These are phyloP conservation scores for Plasmodium yoelii DNA, from an alignment of 169 alveolate species.

Conservation along the genomic window DNA sequence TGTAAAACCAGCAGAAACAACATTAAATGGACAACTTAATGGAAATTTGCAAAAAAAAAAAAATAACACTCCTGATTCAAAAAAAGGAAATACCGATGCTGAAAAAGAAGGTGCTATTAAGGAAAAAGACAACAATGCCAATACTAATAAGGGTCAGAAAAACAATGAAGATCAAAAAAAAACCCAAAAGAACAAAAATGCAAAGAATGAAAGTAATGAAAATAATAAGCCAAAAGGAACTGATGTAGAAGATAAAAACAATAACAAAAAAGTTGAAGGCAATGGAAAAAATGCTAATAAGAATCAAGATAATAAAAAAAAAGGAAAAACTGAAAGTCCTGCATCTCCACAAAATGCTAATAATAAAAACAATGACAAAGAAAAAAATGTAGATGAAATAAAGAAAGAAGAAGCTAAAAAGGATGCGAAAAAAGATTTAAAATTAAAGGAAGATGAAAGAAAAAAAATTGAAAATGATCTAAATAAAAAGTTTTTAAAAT, in stretches of 20 bases:
- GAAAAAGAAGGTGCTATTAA: conserved; percentile 20
- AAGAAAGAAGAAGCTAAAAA: conserved; percentile 29
- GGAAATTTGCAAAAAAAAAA: neutral
- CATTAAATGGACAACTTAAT: neutral
- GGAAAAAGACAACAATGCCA: neutral
- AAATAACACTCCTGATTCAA: conserved; percentile 5
- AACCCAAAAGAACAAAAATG: conserved; percentile 14
- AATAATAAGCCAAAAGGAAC: neutral
- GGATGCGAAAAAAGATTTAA: conserved; percentile 36
- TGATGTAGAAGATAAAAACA: neutral
- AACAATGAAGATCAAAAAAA: conserved; percentile 21
- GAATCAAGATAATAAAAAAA: neutral
- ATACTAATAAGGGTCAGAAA: neutral
- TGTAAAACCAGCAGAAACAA: neutral
- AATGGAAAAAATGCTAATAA: conserved; percentile 22
- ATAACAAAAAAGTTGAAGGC: neutral
- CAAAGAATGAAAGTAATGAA: conserved; percentile 8
- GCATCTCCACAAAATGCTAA: neutral
- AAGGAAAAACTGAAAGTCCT: neutral
- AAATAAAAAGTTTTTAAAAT: conserved; percentile 59
- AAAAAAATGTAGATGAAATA: neutral
- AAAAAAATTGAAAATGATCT: conserved; percentile 60
- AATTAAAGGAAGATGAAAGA: conserved; percentile 67
- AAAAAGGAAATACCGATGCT: conserved; percentile 16
- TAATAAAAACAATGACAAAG: neutral